Percentiles rank a stretch among this genome's conserved stretches.
These are phyloP conservation scores for Phanerodontia chrysosporium DNA, from an alignment of 768 basidiomycete genomes.

Conservation along the genomic window DNA sequence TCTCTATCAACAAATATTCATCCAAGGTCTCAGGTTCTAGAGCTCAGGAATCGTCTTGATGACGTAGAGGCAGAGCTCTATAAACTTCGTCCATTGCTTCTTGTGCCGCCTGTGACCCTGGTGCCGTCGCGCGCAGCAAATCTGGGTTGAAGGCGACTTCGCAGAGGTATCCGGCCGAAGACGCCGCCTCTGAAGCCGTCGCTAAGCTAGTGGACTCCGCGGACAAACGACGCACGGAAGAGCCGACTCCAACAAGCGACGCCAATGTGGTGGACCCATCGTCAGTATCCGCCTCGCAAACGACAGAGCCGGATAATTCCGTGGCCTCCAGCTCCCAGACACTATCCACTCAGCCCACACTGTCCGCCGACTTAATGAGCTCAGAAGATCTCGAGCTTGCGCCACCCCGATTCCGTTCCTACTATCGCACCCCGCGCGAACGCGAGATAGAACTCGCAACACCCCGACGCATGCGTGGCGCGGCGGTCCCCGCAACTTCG, in stretches of 20 bases:
- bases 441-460: not conserved
- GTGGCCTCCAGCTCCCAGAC: not conserved
- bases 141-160: not conserved
- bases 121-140: not conserved
- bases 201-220: not conserved
- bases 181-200: no score
- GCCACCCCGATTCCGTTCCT: not conserved
- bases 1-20: not conserved
- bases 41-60: conserved; percentile 49
- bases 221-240: not conserved
- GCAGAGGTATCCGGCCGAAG: no score
- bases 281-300: not conserved
- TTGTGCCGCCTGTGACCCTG: not conserved
- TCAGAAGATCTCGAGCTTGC: not conserved
- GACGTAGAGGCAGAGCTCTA: conserved; percentile 60
- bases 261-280: not conserved
- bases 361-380: not conserved
- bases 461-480: not conserved
- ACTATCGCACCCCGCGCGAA: not conserved
- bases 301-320: not conserved
- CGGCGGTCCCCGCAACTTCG: not conserved
- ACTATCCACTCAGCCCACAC: not conserved
- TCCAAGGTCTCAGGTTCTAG: conserved; percentile 43
- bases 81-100: conserved; percentile 61
- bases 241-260: not conserved